These are phyloP conservation scores for Aspergillus nanangensis DNA, from an alignment of 495 filamentous ascomycete species.

Conservation along the genomic window DNA sequence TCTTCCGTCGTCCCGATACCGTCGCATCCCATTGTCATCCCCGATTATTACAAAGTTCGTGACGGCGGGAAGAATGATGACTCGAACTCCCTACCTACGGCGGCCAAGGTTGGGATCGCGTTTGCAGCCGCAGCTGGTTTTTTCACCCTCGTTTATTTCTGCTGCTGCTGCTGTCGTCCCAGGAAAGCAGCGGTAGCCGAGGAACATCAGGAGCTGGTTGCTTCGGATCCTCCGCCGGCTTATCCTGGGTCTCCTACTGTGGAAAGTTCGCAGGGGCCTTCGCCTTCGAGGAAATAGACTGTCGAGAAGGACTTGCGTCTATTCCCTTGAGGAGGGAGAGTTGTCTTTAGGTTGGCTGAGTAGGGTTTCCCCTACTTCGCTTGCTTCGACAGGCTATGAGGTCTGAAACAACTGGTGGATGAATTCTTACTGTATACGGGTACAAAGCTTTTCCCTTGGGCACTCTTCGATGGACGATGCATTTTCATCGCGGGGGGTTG, in stretches of 20 bases:
- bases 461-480: no score
- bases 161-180: not conserved
- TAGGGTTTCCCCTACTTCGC: no score
- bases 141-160: not conserved
- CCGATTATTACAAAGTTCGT: not conserved
- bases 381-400: no score
- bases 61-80: not conserved
- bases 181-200: not conserved
- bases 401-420: no score
- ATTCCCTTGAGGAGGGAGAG: no score
- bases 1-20: constrained; percentile 11
- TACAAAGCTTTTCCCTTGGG: no score
- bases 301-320: no score
- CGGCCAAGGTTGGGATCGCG: not conserved
- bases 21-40: not conserved
- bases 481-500: no score
- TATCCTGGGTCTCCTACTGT: not conserved
- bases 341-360: no score
- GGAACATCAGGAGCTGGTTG: not conserved
- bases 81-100: not conserved
- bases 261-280: no score
- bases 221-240: not conserved
- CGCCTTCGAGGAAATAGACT: no score
- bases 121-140: not conserved
- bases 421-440: no score